phyloP scores from a whole-genome alignment of 306 rosid species.

The Leucaena leucocephala region DNA sequence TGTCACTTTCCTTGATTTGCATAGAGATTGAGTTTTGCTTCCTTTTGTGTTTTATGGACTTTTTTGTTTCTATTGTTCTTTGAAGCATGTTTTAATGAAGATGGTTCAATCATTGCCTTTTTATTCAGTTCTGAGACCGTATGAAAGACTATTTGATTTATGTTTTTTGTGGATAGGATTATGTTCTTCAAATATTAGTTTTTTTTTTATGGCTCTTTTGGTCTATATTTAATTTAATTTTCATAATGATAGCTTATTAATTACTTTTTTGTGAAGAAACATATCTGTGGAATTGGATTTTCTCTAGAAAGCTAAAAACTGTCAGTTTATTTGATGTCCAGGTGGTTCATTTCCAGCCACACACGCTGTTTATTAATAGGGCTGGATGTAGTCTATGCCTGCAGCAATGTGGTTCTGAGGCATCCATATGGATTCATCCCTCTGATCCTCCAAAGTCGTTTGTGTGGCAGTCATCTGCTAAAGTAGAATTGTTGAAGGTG shows the following conservation, averaged over 20 bases:
- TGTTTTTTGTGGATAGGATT: neutral
- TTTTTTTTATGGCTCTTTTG: neutral
- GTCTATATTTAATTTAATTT: neutral
- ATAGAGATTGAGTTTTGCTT: neutral
- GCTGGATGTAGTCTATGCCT: constrained; percentile 85
- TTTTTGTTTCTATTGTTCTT: neutral
- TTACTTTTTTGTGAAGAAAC: neutral
- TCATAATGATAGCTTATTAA: neutral
- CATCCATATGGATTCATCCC: constrained; percentile 82
- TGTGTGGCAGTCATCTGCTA: constrained; percentile 80
- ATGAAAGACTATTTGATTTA: neutral
- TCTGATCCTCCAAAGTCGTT: constrained; percentile 86
- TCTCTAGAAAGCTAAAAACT: constrained; percentile 13
- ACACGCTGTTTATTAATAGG: constrained; percentile 80
- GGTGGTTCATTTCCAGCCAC: constrained; percentile 91
- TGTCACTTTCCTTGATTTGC: neutral
- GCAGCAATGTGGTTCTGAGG: constrained; percentile 85
- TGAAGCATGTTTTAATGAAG: neutral
- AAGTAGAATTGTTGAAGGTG: constrained; percentile 85
- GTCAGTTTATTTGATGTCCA: constrained; percentile 47
- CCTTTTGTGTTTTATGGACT: neutral
- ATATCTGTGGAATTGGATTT: neutral
- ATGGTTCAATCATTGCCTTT: neutral
- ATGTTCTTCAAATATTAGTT: neutral
- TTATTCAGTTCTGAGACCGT: neutral